Base-by-base conservation (phyloP, 2,329 filamentous ascomycete genomes). In the Fusarium pilosicola region DNA sequence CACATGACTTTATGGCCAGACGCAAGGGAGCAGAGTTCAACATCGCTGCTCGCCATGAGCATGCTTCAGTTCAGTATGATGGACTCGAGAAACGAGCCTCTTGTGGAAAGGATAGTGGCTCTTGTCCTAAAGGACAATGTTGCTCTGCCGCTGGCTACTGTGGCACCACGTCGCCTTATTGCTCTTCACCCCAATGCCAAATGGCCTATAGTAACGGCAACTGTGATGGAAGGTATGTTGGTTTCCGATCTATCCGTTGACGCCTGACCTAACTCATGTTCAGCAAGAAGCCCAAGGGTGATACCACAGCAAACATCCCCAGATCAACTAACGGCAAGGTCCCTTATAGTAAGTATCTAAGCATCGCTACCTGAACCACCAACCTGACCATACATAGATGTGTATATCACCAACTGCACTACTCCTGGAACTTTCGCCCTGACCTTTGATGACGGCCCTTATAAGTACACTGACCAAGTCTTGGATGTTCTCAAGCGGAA, bases 371-470 rank as follows among this genome's bases (percentile, higher is more conserved):
- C 34, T 10, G 32, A 5, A 24, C 20, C n/a, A 3, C 7, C 51
- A 5, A 73, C 75, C 46, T 65, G 39, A 73, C 26, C 17, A 26
- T 15, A 2, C 8, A 12, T 32, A 82, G 80, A 80, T 51, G 65
- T 72, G 6, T 74, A 76, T 38, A 81, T 84, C 46, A 85, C 78
- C 3, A 79, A 73, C 6, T 83, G 82, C 63, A 79, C 74, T 10
- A 65, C 65, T 20, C 78, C 80, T 1, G 81, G 80, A 9, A 80
- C 77, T 24, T 76, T 85, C 26, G 85, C 85, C 1, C 77, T 87
- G 32, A 86, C 84, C 5, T 86, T 83, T 70, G 85, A 87, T 69
- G 85, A 87, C 48, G 85, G 85, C 0, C 85, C 85, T 3, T 85
- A 80, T 63, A 66, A 71, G 10, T 86, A 82, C 70, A 88, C 85